Base-by-base conservation (phyloP, 768 basidiomycete genomes). In the Pleurotus giganteus region DNA sequence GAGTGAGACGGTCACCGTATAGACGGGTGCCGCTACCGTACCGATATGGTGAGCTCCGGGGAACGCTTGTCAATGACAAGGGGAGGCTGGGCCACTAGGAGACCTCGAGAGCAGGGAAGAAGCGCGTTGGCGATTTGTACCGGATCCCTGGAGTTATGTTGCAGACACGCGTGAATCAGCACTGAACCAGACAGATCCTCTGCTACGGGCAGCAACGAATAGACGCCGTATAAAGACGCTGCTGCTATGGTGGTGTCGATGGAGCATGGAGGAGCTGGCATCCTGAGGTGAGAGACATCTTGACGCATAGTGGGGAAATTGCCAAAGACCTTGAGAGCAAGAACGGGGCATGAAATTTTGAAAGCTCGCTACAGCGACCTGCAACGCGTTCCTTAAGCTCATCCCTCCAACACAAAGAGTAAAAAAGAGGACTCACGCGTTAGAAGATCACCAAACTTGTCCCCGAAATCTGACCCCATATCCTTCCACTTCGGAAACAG, bases 321-420 rank as follows among this genome's bases (percentile, higher is more conserved):
- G 19, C 81, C 79, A 62, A 86, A 85, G 19, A 86, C 79, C 29
- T 78, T 69, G 11, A 89, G 69, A 2, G 85, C 84, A 34, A 88
- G 74, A 23, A 69, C 60, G 2, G 83, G 81, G 54, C 81, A 81
- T 12, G 68, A 63, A n/a, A n/a, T n/a, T n/a, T n/a, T n/a, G n/a
- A n/a, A 1, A 88, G 75, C 60, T 85, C 77, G 56, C 78, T 72
- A 53, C 85, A 88, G 7, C 87, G 86, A 21, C 80, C 86, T 89
- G 47, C 26, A 34, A 41, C 43, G 26, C 31, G n/a, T n/a, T n/a
- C n/a, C n/a, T n/a, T n/a, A 29, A 37, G 15, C 7, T 36, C 9
- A 31, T 55, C 42, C 2, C 49, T 15, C 45, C 3, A 24, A 3
- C 23, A 2, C 24, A 57, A 45, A 53, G 7, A 39, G 37, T 13